Conservation (phyloP, 1,284 basidiomycete genomes). For the Mycena citricolor region DNA sequence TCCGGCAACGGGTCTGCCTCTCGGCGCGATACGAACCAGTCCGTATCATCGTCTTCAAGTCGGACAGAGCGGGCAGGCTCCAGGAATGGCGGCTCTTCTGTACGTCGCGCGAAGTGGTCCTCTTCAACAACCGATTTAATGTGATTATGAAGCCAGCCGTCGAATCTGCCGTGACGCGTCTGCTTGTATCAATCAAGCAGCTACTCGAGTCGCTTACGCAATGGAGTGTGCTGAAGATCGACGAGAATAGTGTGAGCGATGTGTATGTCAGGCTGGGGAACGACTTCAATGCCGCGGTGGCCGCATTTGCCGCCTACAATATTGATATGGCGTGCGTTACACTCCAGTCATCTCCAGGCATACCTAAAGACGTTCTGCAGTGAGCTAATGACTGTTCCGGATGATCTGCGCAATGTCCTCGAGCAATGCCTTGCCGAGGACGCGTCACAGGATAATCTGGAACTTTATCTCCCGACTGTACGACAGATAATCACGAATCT, state of each 20-base stretch:
- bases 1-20: constrained; percentile 11
- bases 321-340: constrained; percentile 87
- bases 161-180: constrained; percentile 90
- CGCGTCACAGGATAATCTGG: constrained; percentile 82
- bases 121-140: constrained; percentile 7
- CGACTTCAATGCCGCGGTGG: constrained; percentile 93
- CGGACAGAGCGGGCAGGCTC: constrained; percentile 21
- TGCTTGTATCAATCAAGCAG: constrained; percentile 94
- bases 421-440: constrained; percentile 92
- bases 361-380: constrained; percentile 41
- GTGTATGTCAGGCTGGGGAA: constrained; percentile 96
- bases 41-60: constrained; percentile 15
- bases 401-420: constrained; percentile 85
- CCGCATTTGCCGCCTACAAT: constrained; percentile 82
- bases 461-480: constrained; percentile 88
- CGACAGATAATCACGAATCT: constrained; percentile 92
- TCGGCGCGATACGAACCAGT: constrained; percentile 22
- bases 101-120: constrained; percentile 23
- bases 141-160: constrained; percentile 58
- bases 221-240: constrained; percentile 79
- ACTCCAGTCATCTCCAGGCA: constrained; percentile 20
- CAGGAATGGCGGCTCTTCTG: constrained; percentile 31
- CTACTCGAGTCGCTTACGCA: constrained; percentile 88
- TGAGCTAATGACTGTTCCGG: constrained; percentile 86
- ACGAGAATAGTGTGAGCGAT: constrained; percentile 89